Evolutionary conservation across 257 asterid genomes (phyloP).

Genomic region (Solanum rostratum): DNA sequence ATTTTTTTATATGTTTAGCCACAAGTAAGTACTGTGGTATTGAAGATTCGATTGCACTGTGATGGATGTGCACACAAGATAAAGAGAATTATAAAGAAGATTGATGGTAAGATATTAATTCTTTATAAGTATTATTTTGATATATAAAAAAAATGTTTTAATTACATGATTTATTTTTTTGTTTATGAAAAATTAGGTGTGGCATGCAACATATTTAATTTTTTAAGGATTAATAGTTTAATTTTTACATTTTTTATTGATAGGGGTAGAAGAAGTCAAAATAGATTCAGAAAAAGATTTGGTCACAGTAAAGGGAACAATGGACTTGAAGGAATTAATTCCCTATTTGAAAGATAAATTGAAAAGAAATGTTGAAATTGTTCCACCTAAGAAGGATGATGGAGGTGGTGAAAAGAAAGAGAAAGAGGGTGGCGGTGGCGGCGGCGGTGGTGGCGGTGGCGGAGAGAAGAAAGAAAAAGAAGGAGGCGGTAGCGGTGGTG

Average conservation of each 20-base stretch:
- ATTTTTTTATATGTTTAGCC: slow-evolving; percentile 26
- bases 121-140: background rate
- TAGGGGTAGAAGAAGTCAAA: slow-evolving; percentile 57
- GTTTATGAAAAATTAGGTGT: background rate
- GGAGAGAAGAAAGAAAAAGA: slow-evolving; percentile 10
- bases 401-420: slow-evolving; percentile 22
- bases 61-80: slow-evolving; percentile 86
- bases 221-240: background rate
- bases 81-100: slow-evolving; percentile 48
- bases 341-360: slow-evolving; percentile 58
- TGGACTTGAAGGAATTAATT: slow-evolving; percentile 58
- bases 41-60: slow-evolving; percentile 76
- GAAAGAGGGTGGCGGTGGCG: slow-evolving; percentile 14
- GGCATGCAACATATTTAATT: background rate
- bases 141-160: too few species aligned
- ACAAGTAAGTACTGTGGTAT: slow-evolving; percentile 37
- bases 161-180: background rate
- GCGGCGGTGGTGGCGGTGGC: slow-evolving; percentile 9
- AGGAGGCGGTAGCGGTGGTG: background rate
- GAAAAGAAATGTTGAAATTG: slow-evolving; percentile 39
- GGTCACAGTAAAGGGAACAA: slow-evolving; percentile 62
- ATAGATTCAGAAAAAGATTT: slow-evolving; percentile 50
- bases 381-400: slow-evolving; percentile 56
- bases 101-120: slow-evolving; percentile 40
- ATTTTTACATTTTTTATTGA: background rate